phyloP scores from a whole-genome alignment of 495 filamentous ascomycete species.

The Penicillium tannophilum region DNA sequence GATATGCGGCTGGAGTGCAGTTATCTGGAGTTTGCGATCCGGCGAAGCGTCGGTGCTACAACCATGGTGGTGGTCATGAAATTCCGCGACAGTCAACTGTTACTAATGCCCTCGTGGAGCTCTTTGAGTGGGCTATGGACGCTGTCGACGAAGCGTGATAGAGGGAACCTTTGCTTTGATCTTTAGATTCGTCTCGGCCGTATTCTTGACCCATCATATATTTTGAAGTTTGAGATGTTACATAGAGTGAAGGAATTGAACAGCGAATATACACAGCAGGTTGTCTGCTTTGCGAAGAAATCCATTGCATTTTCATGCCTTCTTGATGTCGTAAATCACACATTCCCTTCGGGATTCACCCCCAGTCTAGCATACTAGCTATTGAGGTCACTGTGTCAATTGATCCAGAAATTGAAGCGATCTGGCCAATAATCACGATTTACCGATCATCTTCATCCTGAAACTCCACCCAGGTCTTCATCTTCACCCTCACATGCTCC shows the following conservation, averaged over 20 bases:
- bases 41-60: constrained; percentile 46
- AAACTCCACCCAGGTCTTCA: constrained; percentile 51
- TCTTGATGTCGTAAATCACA: no score
- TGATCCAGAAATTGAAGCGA: no score
- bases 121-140: constrained; percentile 42
- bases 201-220: not conserved
- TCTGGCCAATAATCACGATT: not conserved
- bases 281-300: not conserved
- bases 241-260: not conserved
- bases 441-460: constrained; percentile 17
- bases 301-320: not conserved
- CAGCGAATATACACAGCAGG: not conserved
- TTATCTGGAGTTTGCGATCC: constrained; percentile 56
- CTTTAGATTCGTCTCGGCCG: not conserved
- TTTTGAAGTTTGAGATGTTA: not conserved
- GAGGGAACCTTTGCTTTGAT: not conserved
- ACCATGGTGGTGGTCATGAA: constrained; percentile 60
- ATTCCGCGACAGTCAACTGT: constrained; percentile 45
- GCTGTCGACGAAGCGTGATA: constrained; percentile 4
- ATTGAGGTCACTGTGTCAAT: no score
- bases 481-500: constrained; percentile 47
- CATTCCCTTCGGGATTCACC: no score
- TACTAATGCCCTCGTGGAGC: constrained; percentile 37
- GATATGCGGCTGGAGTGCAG: constrained; percentile 57
- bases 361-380: no score